These are phyloP conservation scores for Picea sitchensis DNA, from an alignment of 75 land plant species.

Conservation along the genomic window DNA sequence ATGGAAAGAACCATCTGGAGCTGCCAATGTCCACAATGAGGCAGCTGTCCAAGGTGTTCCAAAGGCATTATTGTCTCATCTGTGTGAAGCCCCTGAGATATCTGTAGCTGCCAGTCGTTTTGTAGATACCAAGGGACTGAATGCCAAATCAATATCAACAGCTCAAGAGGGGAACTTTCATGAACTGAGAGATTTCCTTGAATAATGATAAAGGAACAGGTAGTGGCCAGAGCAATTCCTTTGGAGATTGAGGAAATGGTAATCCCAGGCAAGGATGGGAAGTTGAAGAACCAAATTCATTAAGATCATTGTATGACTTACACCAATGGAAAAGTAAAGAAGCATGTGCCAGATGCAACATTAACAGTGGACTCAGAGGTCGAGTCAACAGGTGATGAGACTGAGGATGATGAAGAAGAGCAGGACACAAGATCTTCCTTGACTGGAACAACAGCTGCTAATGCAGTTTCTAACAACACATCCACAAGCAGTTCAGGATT, in stretches of 20 bases:
- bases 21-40: background rate
- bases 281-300: background rate
- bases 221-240: constrained; percentile 4
- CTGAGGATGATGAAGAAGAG: background rate
- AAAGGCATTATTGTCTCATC: background rate
- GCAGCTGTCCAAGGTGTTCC: background rate
- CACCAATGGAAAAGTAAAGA: background rate
- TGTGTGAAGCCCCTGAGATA: background rate
- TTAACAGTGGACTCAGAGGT: background rate
- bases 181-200: background rate
- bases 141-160: background rate
- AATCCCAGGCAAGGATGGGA: background rate
- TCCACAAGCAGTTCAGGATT: background rate
- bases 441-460: background rate
- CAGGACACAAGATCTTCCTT: background rate
- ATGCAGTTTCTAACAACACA: background rate
- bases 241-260: constrained; percentile 8
- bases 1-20: background rate
- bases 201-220: constrained; percentile 4
- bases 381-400: background rate
- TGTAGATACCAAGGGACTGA: background rate
- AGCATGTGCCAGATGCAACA: background rate
- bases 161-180: background rate
- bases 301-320: background rate
- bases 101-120: background rate